Evolutionary conservation across 805 yeast species (phyloP).

Genomic region (Kluyveromyces lactis): DNA sequence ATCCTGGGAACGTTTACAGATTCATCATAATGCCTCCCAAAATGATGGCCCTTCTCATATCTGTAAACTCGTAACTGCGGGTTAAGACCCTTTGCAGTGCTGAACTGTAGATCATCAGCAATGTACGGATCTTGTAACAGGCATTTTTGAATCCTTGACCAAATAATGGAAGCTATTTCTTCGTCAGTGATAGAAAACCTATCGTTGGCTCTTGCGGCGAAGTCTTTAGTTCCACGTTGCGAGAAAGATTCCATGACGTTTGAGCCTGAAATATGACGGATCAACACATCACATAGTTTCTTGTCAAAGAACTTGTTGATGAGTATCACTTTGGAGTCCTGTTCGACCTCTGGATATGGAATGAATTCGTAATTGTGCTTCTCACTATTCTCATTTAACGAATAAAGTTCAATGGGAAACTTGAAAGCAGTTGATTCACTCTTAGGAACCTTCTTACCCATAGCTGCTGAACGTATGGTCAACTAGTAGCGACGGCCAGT

Average conservation of each 20-base stretch:
- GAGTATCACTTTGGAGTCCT: constrained; percentile 8
- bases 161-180: constrained; percentile 31
- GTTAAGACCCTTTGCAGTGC: constrained; percentile 39
- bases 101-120: constrained; percentile 28
- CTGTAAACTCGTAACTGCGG: constrained; percentile 50
- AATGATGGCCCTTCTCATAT: constrained; percentile 48
- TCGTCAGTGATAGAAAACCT: constrained; percentile 36
- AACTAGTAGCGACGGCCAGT: no score
- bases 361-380: constrained; percentile 1
- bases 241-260: constrained; percentile 7
- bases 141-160: constrained; percentile 34
- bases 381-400: constrained; percentile 1
- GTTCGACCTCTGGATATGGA: constrained; percentile 6
- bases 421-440: not conserved
- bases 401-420: constrained; percentile 5
- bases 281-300: constrained; percentile 3
- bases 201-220: constrained; percentile 53
- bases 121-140: constrained; percentile 26
- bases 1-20: constrained; percentile 32
- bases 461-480: no score
- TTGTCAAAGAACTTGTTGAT: constrained; percentile 6
- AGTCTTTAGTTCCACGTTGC: constrained; percentile 29
- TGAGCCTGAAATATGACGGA: constrained; percentile 1
- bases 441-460: constrained; percentile 2
- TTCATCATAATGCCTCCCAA: constrained; percentile 56